Conservation (phyloP, 2,329 filamentous ascomycete species). For the Cylindrodendrum hubeiense region DNA sequence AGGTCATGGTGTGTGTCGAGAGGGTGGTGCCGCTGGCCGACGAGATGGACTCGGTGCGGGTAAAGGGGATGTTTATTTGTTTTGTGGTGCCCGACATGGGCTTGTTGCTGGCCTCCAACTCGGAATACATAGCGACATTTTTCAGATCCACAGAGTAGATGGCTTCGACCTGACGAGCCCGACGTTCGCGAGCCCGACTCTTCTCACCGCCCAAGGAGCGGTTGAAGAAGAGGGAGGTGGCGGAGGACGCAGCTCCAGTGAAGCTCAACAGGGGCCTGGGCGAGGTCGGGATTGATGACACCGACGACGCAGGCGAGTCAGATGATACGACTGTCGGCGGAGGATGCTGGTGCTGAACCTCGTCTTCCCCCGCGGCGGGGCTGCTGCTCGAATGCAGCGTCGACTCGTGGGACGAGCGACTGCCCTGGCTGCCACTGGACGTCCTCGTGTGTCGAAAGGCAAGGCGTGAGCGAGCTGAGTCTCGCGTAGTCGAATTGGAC, state of each 20-base stretch:
- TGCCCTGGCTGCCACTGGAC: slow-evolving; percentile 44
- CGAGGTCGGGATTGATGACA: slow-evolving; percentile 30
- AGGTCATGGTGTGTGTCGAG: slow-evolving; percentile 61
- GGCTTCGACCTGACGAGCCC: slow-evolving; percentile 35
- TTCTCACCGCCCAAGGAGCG: slow-evolving; percentile 36
- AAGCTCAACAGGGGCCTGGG: slow-evolving; percentile 32
- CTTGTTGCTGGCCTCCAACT: slow-evolving; percentile 47
- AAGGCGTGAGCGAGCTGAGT: slow-evolving; percentile 34
- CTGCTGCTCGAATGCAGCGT: slow-evolving; percentile 44
- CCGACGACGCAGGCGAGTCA: slow-evolving; percentile 39
- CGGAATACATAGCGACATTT: slow-evolving; percentile 54
- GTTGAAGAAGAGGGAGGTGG: slow-evolving; percentile 40
- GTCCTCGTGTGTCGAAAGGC: slow-evolving; percentile 40
- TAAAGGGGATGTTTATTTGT: slow-evolving; percentile 51
- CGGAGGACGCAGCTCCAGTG: slow-evolving; percentile 12
- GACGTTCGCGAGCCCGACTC: slow-evolving; percentile 37
- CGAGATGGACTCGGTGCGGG: slow-evolving; percentile 61
- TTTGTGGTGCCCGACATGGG: slow-evolving; percentile 44
- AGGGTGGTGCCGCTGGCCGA: slow-evolving; percentile 59
- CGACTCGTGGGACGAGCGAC: slow-evolving; percentile 45
- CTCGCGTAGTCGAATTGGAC: slow-evolving; percentile 35
- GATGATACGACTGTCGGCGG: slow-evolving; percentile 36
- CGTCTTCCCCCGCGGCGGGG: slow-evolving; percentile 44
- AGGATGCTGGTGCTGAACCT: slow-evolving; percentile 32
- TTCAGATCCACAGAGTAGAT: slow-evolving; percentile 45